Base-by-base conservation (phyloP, 805 yeast species). In the Saccharomycopsis selenospora region DNA sequence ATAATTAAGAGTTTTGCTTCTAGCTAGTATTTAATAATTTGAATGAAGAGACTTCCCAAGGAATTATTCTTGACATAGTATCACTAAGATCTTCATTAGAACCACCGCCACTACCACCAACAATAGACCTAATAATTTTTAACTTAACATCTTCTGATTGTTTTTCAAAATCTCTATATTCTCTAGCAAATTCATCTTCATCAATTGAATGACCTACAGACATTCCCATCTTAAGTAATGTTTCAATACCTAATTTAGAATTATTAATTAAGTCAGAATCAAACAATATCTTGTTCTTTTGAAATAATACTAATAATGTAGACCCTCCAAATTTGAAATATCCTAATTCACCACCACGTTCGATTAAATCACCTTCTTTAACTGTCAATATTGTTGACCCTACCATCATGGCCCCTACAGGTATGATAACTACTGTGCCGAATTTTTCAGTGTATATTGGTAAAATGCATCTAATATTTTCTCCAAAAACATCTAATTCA, bases 341-440 rank as follows among this genome's bases (percentile, higher is more conserved):
- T 0, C 99, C 99, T 24, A 91, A 65, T 58, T 91, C 98, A 40
- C 85, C 90, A 3, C 93, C 85, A 42, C 90, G 71, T 6, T 65
- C 57, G 3, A 91, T 71, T 0, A 46, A 33, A 40, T 79, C 79
- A 2, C 87, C 88, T 42, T 73, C 76, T 46, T 73, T 61, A 13
- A 80, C 82, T 0, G 91, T 81, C 25, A 91, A 63, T 0, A 88
- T 75, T 2, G 83, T 89, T 1, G 95, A 83, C 0, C 98, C 98
- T 2, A 91, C 99, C 97, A 91, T 89, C 98, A 93, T 91, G 0
- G 99, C 99, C 29, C 99, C 99, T 3, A 91, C 87, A 4, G 93
- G 80, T 20, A 88, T 77, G 66, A 86, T 73, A 53, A 85, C 68
- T 17, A 91, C 84, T 0, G 76, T 72, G 0, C 97, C 97, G 62